Evolutionary conservation across 2,329 filamentous ascomycete genomes (phyloP), one percentile per base, ranked within the genome.

Genomic region (Calonectria crousiana): DNA sequence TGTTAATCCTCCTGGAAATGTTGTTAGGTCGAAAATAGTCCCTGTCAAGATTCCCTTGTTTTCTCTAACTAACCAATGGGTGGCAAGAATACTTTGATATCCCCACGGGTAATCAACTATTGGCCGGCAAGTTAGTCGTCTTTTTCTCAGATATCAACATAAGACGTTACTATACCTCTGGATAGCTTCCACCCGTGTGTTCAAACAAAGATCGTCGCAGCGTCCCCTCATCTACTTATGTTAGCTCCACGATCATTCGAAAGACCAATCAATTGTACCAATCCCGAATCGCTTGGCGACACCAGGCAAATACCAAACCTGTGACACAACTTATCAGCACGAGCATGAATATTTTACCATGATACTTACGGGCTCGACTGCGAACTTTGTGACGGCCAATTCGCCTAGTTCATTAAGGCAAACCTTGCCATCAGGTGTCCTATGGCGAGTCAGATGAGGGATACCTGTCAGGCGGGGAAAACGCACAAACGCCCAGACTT

Each of bases 251-350:
- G 34, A 66, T n/a, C 5, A 1, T 41, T 34, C 8, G 6, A 60
- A 18, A 13, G 41, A 44, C 0, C 13, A 34, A 41, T 49, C 26
- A 11, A 38, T 82, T 89, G 78, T 84, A 94, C 92, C 93, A 80
- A 98, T 98, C 44, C 95, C 95, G 83, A 99, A 99, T 80, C 97
- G 90, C 83, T 98, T 95, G 32, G 97, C 97, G 34, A 98, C 94
- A 3, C 94, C 95, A 1, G 94, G 95, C 13, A 96, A 87, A 86
- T 95, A 96, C 94, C 94, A 96, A 18, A 95, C 88, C 87, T 89
- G 75, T 13, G 30, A 13, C 6, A 66, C 28, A 6, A 32, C 23
- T 47, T 0, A 56, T 77, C 47, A 77, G 74, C 47, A 34, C 20
- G 30, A 14, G n/a, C 9, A 8, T n/a, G 16, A 13, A 52, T 0